A percentile compares a stretch with the other conserved stretches of the same genome.
phyloP scores from a whole-genome alignment of 305 asterid genomes.

The Solanum hybrid region DNA sequence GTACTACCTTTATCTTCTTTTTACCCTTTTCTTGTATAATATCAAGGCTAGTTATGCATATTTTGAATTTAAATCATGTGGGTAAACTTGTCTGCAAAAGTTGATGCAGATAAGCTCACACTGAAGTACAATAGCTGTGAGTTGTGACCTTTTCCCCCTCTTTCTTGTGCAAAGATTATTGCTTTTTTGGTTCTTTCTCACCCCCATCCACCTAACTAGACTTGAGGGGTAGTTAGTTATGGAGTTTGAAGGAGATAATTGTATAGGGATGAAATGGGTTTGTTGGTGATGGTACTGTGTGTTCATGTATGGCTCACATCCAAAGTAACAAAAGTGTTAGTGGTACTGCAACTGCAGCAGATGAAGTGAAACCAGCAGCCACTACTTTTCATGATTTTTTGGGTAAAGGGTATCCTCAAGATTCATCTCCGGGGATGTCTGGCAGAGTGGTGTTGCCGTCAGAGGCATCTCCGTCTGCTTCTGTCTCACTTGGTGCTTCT shows the following conservation, averaged over 20 bases:
- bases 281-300: slow-evolving; percentile 2
- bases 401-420: slow-evolving; percentile 37
- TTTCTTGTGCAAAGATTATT: slow-evolving; percentile 7
- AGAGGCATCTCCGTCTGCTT: slow-evolving; percentile 53
- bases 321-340: slow-evolving; percentile 24
- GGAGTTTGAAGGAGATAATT: background rate
- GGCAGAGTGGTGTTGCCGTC: slow-evolving; percentile 16
- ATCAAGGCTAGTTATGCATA: background rate
- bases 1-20: slow-evolving; percentile 12
- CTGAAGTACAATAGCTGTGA: background rate
- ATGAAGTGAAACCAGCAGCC: slow-evolving; percentile 34
- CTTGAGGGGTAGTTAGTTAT: background rate
- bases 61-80: background rate
- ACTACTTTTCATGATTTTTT: slow-evolving; percentile 78
- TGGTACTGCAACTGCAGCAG: slow-evolving; percentile 7
- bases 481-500: slow-evolving; percentile 29
- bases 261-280: background rate
- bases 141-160: background rate
- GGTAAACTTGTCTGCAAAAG: background rate
- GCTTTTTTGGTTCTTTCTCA: background rate
- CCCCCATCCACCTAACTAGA: background rate
- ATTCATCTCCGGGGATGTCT: slow-evolving; percentile 25
- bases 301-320: slow-evolving; percentile 57
- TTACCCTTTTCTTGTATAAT: background rate
- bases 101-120: background rate